Conservation (phyloP, 2,329 filamentous ascomycete species). For the Colletotrichum limetticola region DNA sequence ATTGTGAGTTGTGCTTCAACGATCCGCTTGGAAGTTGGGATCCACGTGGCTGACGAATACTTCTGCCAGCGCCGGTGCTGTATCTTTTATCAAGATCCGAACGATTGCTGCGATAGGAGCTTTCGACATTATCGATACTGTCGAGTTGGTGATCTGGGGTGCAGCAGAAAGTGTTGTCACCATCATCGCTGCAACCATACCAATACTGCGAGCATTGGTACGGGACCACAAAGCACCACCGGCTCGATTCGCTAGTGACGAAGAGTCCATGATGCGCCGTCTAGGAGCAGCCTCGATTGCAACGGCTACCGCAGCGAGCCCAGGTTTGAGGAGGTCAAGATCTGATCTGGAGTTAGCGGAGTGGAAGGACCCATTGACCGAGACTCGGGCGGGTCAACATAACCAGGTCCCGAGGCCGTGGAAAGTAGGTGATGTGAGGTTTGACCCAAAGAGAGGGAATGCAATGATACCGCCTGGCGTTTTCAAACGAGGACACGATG, state of each 20-base stretch:
- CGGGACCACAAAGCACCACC: conserved; percentile 11
- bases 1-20: conserved; percentile 43
- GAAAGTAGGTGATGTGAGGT: background rate
- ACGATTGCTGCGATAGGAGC: conserved; percentile 38
- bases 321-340: background rate
- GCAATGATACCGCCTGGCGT: background rate
- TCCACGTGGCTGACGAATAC: background rate
- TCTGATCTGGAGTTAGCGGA: conserved; percentile 15
- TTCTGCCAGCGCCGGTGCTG: conserved; percentile 42
- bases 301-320: background rate
- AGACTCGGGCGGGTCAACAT: background rate
- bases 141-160: conserved; percentile 43
- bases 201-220: conserved; percentile 44
- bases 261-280: conserved; percentile 21
- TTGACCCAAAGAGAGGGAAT: too few relatives aligned
- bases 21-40: too few relatives aligned
- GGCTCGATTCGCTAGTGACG: conserved; percentile 18
- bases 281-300: background rate
- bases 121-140: conserved; percentile 37
- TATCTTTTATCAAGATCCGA: conserved; percentile 45
- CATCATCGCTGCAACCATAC: conserved; percentile 47
- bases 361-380: background rate
- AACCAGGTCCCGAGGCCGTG: background rate
- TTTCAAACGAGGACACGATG: background rate
- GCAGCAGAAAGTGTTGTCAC: conserved; percentile 42